Evolutionary conservation across 768 basidiomycete genomes (phyloP).

Genomic region (Panaeolus cyanescens): DNA sequence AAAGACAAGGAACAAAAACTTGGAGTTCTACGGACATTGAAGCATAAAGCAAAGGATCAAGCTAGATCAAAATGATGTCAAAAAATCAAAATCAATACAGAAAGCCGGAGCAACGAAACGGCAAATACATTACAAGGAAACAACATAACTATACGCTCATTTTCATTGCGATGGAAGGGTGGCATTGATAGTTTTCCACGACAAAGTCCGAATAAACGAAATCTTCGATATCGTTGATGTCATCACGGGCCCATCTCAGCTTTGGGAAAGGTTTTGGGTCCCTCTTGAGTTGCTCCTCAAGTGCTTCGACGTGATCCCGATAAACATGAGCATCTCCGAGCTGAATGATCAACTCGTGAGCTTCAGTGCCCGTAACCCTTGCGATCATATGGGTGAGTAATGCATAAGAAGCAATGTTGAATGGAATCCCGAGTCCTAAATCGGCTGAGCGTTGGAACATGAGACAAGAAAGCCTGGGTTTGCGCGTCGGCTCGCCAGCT

Average conservation of each 20-base stretch:
- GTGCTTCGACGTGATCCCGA: constrained; percentile 86
- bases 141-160: constrained; percentile 74
- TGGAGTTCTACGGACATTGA: neutral
- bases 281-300: constrained; percentile 78
- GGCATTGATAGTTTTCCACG: constrained; percentile 84
- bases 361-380: constrained; percentile 81
- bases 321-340: constrained; percentile 99
- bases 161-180: constrained; percentile 89
- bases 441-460: constrained; percentile 99
- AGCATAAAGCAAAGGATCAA: neutral
- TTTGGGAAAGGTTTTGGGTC: constrained; percentile 84
- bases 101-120: neutral
- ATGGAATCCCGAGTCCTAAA: constrained; percentile 94
- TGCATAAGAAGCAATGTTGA: constrained; percentile 99
- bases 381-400: constrained; percentile 98
- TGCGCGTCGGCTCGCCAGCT: constrained; percentile 42
- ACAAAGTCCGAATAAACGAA: constrained; percentile 81
- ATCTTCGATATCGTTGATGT: constrained; percentile 74
- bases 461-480: constrained; percentile 84
- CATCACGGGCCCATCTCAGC: constrained; percentile 67
- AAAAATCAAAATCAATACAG: neutral
- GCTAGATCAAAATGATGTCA: neutral
- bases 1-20: neutral
- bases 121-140: neutral
- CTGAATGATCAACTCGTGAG: constrained; percentile 91